phyloP scores from a whole-genome alignment of 352 stramenopile species.

The Phytophthora pistaciae region DNA sequence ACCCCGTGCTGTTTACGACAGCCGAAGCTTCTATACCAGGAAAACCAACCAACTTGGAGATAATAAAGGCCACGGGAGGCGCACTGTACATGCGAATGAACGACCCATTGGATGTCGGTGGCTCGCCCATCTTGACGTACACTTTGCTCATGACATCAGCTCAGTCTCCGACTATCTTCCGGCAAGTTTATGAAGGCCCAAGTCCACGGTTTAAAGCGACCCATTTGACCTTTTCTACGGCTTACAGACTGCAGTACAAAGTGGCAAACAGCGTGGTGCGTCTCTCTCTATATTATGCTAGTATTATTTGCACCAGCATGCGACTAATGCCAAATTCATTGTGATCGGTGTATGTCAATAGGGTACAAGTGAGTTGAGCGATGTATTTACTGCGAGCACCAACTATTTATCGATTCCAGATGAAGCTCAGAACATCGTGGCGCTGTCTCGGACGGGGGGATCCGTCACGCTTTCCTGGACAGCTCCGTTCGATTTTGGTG shows the following conservation, averaged over 20 bases:
- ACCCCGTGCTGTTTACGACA: slow-evolving; percentile 34
- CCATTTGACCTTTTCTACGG: slow-evolving; percentile 47
- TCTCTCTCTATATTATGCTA: background rate
- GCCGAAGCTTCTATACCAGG: slow-evolving; percentile 41
- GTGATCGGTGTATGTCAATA: slow-evolving; percentile 18
- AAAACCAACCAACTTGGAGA: slow-evolving; percentile 37
- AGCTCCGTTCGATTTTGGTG: slow-evolving; percentile 63
- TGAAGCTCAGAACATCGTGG: slow-evolving; percentile 38
- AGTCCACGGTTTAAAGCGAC: slow-evolving; percentile 31
- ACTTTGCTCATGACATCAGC: slow-evolving; percentile 43
- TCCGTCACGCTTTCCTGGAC: slow-evolving; percentile 52
- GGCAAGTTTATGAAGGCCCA: slow-evolving; percentile 47
- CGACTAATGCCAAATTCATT: background rate
- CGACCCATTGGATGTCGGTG: slow-evolving; percentile 48
- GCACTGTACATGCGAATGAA: slow-evolving; percentile 48
- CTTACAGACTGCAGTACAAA: slow-evolving; percentile 58
- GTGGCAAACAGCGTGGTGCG: slow-evolving; percentile 48
- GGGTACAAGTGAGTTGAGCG: slow-evolving; percentile 61
- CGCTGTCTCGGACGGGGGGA: slow-evolving; percentile 45
- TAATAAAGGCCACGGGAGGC: slow-evolving; percentile 47
- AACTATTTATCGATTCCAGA: slow-evolving; percentile 54
- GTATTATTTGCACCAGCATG: background rate
- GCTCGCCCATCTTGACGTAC: slow-evolving; percentile 37
- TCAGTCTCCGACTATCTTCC: slow-evolving; percentile 48
- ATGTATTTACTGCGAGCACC: slow-evolving; percentile 39